Evolutionary conservation across 2,329 filamentous ascomycete genomes (phyloP).

Genomic region (Corniculantispora saksenae): DNA sequence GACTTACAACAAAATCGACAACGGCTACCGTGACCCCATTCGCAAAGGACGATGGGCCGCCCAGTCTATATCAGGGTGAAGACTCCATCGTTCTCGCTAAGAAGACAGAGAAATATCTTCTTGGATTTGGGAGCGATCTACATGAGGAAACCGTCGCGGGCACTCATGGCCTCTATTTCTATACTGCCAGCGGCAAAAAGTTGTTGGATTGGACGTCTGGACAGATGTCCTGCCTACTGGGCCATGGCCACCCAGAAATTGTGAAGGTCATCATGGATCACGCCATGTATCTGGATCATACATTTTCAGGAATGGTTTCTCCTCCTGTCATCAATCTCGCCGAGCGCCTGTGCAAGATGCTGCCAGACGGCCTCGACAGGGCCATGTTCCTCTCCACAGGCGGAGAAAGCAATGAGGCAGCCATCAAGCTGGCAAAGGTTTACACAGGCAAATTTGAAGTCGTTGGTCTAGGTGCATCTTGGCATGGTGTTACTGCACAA

Average conservation of each 20-base stretch:
- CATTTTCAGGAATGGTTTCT: conserved; percentile 60
- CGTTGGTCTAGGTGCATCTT: conserved; percentile 59
- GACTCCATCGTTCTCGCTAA: conserved; percentile 25
- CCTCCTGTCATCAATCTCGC: conserved; percentile 58
- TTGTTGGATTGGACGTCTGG: conserved; percentile 62
- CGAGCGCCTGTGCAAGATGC: conserved; percentile 48
- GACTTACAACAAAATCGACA: not conserved
- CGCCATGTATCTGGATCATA: conserved; percentile 55
- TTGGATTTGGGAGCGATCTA: conserved; percentile 30
- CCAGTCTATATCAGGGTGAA: conserved; percentile 27
- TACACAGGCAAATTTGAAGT: conserved; percentile 67
- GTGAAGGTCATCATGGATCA: conserved; percentile 52
- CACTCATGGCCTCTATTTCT: conserved; percentile 46
- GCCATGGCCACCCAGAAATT: conserved; percentile 60
- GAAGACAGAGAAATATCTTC: conserved; percentile 28
- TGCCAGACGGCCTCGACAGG: conserved; percentile 53
- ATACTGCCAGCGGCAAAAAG: conserved; percentile 44
- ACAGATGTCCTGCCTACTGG: conserved; percentile 61
- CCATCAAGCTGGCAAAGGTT: conserved; percentile 64
- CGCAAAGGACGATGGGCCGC: conserved; percentile 19
- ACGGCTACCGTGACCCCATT: too few species aligned
- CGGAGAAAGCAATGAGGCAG: conserved; percentile 60
- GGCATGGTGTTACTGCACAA: conserved; percentile 61
- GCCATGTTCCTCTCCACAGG: conserved; percentile 61
- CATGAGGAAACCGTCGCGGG: conserved; percentile 42